Evolutionary conservation across 306 rosid species (phyloP), one percentile per base, ranked within the genome.

Genomic region (Dryas drummondii): DNA sequence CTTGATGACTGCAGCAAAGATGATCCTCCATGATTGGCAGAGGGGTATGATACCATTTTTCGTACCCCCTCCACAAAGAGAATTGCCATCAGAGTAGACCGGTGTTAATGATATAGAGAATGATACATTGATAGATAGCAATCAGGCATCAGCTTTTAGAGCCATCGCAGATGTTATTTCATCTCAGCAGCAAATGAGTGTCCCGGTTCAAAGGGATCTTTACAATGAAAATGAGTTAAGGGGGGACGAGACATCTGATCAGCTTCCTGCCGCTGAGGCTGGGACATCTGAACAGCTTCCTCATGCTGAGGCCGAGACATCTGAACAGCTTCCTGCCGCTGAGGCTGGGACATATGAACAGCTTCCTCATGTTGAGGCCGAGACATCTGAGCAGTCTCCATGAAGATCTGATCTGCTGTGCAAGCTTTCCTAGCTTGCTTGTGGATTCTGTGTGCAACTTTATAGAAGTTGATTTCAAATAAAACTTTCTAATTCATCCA

Each of bases 11-110:
- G 97, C 86, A 1, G 98, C 97, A 14, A 91, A 91, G 84, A 94
- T 94, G 98, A 71, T 91, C 41, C 97, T 91, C 50, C 98, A 94
- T 51, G 98, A 94, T 74, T 91, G 97, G 97, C 97, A 91, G 87
- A 91, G 98, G 91, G 98, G 98, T 19, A 86, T 22, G 74, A 89
- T 94, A 68, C 97, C 98, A 70, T 94, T 94, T 72, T 94, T 94
- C 69, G 96, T 90, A 45, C 83, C 88, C 13, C 97, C 98, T 52
- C 96, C 96, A 9, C 79, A 71, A 56, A 85, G 53, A 79, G 88
- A 90, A 74, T 85, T 45, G 2, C 19, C 68, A 42, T 65, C 86
- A 0, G 82, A 82, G 76, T 96, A 84, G 80, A 80, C 91, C 63
- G 69, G 74, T 68, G 76, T 80, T 15, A 27, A 82, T 79, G 89